These are phyloP conservation scores for Fomitopsis palustris DNA, from an alignment of 1,284 basidiomycete genomes.

Conservation along the genomic window DNA sequence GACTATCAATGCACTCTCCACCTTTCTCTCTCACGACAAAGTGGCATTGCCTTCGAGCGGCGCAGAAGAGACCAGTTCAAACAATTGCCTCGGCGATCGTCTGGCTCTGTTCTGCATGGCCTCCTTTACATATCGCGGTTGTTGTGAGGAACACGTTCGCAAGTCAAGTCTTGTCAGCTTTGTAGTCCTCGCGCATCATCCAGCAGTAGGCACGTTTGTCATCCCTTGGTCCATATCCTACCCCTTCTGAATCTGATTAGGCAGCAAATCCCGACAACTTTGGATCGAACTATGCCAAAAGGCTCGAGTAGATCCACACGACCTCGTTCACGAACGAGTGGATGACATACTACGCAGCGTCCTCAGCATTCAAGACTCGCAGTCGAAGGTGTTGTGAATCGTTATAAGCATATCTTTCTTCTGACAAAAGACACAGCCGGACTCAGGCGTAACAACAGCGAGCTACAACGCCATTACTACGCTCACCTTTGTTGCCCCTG, in stretches of 20 bases:
- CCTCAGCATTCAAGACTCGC: constrained; percentile 40
- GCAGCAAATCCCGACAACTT: constrained; percentile 52
- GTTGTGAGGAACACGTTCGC: constrained; percentile 32
- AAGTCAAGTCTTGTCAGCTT: constrained; percentile 51
- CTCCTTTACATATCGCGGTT: constrained; percentile 40
- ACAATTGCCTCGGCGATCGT: constrained; percentile 43
- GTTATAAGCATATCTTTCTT: neutral
- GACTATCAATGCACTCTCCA: constrained; percentile 53
- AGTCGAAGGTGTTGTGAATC: constrained; percentile 38
- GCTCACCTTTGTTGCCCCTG: constrained; percentile 76
- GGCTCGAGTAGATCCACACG: constrained; percentile 64
- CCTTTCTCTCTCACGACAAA: constrained; percentile 36
- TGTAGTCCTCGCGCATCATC: constrained; percentile 75
- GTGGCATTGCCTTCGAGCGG: constrained; percentile 10
- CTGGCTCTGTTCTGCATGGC: constrained; percentile 50
- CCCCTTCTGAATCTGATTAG: constrained; percentile 27
- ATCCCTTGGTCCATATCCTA: neutral
- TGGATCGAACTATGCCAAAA: constrained; percentile 86
- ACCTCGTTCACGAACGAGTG: constrained; percentile 48
- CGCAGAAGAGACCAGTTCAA: constrained; percentile 31
- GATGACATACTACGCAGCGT: constrained; percentile 50
- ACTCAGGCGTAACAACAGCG: constrained; percentile 52
- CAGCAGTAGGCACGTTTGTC: constrained; percentile 48
- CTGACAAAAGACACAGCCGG: neutral
- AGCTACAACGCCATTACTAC: constrained; percentile 76